phyloP scores from a whole-genome alignment of 768 basidiomycete species.

The Wakefieldia striispora region DNA sequence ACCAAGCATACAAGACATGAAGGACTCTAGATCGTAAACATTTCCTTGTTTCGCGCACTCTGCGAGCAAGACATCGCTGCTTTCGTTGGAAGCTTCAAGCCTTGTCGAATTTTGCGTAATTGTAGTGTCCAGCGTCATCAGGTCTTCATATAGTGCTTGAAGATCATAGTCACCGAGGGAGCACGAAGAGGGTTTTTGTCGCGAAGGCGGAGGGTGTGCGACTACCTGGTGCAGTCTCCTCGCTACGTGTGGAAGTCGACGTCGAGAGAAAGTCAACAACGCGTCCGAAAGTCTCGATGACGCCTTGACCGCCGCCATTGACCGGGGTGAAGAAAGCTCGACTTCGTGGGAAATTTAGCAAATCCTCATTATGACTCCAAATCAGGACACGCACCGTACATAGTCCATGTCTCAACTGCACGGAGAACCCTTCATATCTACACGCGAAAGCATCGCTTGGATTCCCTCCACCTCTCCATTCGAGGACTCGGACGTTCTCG shows the following conservation, averaged over 20 bases:
- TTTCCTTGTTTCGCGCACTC: slow-evolving; percentile 49
- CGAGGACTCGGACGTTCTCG: slow-evolving; percentile 29
- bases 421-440: slow-evolving; percentile 20
- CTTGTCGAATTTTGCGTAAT: slow-evolving; percentile 4
- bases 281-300: slow-evolving; percentile 4
- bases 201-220: neutral
- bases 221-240: slow-evolving; percentile 24
- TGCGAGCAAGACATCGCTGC: slow-evolving; percentile 47
- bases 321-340: neutral
- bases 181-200: neutral
- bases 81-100: slow-evolving; percentile 38
- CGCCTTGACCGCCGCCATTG: too few species aligned
- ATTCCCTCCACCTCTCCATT: slow-evolving; percentile 12
- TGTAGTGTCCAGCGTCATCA: slow-evolving; percentile 32
- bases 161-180: slow-evolving; percentile 22
- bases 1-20: slow-evolving; percentile 47
- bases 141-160: slow-evolving; percentile 38
- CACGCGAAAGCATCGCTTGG: slow-evolving; percentile 25
- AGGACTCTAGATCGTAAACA: slow-evolving; percentile 42
- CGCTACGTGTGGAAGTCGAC: neutral
- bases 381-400: too few species aligned
- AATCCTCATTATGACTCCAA: too few species aligned
- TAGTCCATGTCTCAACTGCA: too few species aligned
- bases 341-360: neutral
- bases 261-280: slow-evolving; percentile 6